Percentiles rank a stretch among this genome's conserved stretches.
phyloP scores from a whole-genome alignment of 768 basidiomycete genomes.

The Chalciporus pseudorubinellus region DNA sequence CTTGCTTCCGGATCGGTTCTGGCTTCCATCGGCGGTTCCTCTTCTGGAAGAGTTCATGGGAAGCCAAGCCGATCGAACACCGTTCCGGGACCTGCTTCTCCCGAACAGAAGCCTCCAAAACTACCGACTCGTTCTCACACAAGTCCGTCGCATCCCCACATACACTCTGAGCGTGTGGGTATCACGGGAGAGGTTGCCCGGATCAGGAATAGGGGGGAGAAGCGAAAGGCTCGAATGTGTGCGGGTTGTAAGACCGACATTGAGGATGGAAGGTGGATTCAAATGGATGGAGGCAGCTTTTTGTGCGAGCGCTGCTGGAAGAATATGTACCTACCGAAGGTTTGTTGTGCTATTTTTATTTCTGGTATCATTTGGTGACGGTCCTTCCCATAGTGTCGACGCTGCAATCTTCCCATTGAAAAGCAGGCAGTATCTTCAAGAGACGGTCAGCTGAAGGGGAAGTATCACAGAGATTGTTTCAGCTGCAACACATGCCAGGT shows the following conservation, averaged over 20 bases:
- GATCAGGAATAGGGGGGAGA: slow-evolving; percentile 33
- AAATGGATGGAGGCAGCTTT: slow-evolving; percentile 69
- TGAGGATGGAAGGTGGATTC: slow-evolving; percentile 81
- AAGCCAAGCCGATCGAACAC: slow-evolving; percentile 50
- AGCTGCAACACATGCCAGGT: slow-evolving; percentile 83
- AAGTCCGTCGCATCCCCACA: slow-evolving; percentile 39
- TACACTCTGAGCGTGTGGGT: slow-evolving; percentile 29
- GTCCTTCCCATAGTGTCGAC: slow-evolving; percentile 61
- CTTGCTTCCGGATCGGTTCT: slow-evolving; percentile 35
- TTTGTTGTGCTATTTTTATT: slow-evolving; percentile 32
- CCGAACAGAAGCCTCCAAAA: slow-evolving; percentile 49
- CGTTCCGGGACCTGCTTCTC: slow-evolving; percentile 43
- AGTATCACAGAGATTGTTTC: slow-evolving; percentile 91
- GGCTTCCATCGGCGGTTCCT: slow-evolving; percentile 26
- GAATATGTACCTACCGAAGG: slow-evolving; percentile 92
- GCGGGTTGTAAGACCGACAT: slow-evolving; percentile 66
- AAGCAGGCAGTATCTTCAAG: slow-evolving; percentile 87
- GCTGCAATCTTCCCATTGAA: slow-evolving; percentile 85
- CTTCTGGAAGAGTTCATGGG: slow-evolving; percentile 19
- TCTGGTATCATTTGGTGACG: not conserved
- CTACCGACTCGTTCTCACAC: slow-evolving; percentile 57
- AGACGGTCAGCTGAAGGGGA: slow-evolving; percentile 94
- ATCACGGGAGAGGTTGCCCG: slow-evolving; percentile 27
- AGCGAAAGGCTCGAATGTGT: slow-evolving; percentile 48
- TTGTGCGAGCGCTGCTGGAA: slow-evolving; percentile 95